phyloP scores from a whole-genome alignment of 2,329 filamentous ascomycete genomes.

The Apiospora aurea region DNA sequence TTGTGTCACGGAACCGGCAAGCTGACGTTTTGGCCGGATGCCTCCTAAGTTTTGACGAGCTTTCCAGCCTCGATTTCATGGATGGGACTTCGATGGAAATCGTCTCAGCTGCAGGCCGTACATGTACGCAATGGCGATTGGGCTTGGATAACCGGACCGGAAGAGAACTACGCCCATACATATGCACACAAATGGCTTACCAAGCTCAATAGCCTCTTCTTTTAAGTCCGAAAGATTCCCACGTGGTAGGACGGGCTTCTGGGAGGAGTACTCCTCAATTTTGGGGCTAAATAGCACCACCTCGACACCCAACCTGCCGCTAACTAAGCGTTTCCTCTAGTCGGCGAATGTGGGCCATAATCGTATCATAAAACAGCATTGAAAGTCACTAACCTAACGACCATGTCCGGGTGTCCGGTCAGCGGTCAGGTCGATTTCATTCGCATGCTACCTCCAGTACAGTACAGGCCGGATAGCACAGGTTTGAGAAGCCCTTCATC shows the following conservation, averaged over 20 bases:
- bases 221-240: not conserved
- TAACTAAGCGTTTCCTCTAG: not conserved
- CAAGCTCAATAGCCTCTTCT: not conserved
- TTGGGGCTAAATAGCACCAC: not conserved
- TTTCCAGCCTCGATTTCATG: not conserved
- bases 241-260: not conserved
- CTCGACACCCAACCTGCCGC: not conserved
- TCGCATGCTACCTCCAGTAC: not conserved
- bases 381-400: not conserved
- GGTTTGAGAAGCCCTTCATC: not conserved
- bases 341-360: conserved; percentile 1
- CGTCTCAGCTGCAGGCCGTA: too few species aligned
- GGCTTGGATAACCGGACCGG: not conserved
- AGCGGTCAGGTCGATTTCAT: not conserved
- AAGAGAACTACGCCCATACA: not conserved
- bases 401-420: not conserved
- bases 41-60: not conserved
- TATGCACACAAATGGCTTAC: too few species aligned
- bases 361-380: not conserved
- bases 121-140: not conserved
- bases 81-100: not conserved
- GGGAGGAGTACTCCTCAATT: not conserved
- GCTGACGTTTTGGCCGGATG: not conserved
- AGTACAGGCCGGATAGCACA: not conserved
- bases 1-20: not conserved